Base-by-base conservation (phyloP, 2,329 filamentous ascomycete species). In the Aspergillus aculeatinus region DNA sequence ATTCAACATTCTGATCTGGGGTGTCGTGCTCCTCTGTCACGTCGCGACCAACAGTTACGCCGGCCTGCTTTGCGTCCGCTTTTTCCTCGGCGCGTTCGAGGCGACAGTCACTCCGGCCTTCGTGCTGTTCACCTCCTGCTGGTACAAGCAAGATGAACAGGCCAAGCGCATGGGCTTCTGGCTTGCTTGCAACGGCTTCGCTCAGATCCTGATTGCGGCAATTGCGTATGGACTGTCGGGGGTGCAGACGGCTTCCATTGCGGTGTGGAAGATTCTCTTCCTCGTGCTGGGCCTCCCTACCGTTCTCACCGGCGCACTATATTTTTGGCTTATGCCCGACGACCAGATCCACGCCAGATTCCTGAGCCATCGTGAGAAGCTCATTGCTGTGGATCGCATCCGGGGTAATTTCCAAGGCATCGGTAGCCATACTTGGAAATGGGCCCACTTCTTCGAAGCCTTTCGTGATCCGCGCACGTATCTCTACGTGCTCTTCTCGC, bases 1-100 rank as follows among this genome's bases (percentile, higher is more conserved):
- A 1, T 66, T 50, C 60, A 82, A 64, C 35, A 64, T 65, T n/a
- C 5, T 64, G 16, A 23, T 54, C 23, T 70, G 68, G 68, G 68
- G 68, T 7, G 58, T 65, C 21, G 63, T 52, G 11, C 62, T 68
- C 2, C 54, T 55, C 48, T 66, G 61, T 10, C 55, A 59, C 10
- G 65, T 63, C 2, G 63, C 63, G 1, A 50, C 58, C n/a, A 49
- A 63, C 9, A 66, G 56, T 35, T 71, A 65, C 56, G 59, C 62
- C 2, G 62, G 63, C 16, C 60, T 68, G 16, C 59, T 68, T 23
- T 53, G 39, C n/a, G 58, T 58, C 6, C 67, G 68, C 3, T 65
- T 68, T 47, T 64, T 68, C 21, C 60, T 68, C 1, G 65, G 64
- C 19, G 59, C 55, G 3, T 61, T 61, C 27, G 62, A 66, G 23